Conservation (phyloP, 1,284 basidiomycete genomes). For the Chondrostereum purpureum region DNA sequence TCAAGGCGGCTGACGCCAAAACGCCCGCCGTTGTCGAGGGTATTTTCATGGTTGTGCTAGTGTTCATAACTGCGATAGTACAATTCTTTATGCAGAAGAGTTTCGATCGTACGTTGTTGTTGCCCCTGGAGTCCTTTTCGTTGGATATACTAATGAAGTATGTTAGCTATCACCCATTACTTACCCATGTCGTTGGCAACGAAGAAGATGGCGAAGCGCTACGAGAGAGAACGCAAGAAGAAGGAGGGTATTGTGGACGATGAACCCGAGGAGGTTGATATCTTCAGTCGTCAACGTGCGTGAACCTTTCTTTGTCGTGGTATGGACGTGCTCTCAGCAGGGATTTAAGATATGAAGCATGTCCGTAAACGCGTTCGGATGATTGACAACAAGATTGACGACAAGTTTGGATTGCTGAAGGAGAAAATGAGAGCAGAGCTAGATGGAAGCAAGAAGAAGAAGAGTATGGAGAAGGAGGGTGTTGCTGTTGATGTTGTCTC, state of each 20-base stretch:
- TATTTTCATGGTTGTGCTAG: slow-evolving; percentile 55
- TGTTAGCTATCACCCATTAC: slow-evolving; percentile 39
- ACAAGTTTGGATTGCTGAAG: slow-evolving; percentile 24
- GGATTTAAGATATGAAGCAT: slow-evolving; percentile 22
- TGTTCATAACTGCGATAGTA: slow-evolving; percentile 45
- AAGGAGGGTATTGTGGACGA: slow-evolving; percentile 16
- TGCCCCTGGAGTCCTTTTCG: background rate
- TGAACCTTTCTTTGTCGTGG: slow-evolving; percentile 2
- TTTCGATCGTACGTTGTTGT: slow-evolving; percentile 35
- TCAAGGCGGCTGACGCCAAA: slow-evolving; percentile 31
- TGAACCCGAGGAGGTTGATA: slow-evolving; percentile 29
- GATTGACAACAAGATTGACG: slow-evolving; percentile 25
- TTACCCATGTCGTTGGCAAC: slow-evolving; percentile 63
- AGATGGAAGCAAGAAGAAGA: slow-evolving; percentile 8
- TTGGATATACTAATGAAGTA: slow-evolving; percentile 5
- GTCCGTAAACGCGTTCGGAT: slow-evolving; percentile 25
- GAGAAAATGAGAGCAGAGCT: slow-evolving; percentile 16
- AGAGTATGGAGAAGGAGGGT: slow-evolving; percentile 1
- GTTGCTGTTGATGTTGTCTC: background rate
- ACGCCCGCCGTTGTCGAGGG: slow-evolving; percentile 44
- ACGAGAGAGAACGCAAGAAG: slow-evolving; percentile 23
- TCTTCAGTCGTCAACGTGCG: slow-evolving; percentile 37
- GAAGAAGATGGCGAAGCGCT: slow-evolving; percentile 37
- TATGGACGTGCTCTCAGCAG: too few species aligned
- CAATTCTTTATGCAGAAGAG: slow-evolving; percentile 34